Evolutionary conservation across 805 yeast species (phyloP), one percentile per base, ranked within the genome.

Genomic region (Barnettozyma salicaria): DNA sequence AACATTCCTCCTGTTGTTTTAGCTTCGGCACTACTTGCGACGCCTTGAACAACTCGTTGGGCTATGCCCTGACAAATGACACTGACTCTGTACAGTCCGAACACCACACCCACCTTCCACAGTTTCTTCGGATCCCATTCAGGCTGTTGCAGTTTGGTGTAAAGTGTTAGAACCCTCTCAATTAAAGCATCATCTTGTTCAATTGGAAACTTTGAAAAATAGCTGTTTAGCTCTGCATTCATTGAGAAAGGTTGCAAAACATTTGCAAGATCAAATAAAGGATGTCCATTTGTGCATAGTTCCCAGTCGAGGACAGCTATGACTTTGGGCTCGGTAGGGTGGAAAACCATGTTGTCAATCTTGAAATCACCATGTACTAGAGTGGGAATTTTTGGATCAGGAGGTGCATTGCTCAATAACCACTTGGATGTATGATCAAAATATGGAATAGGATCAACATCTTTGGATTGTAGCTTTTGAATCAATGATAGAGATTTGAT

Each of bases 301-400:
- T 77, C 84, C 84, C 84, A 77, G 50, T 77, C 83, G 28, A 77
- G 59, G 3, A 77, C 72, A 0, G 81, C 80, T 33, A 70, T 57
- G 3, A 76, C 74, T 30, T 55, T 52, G 16, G 68, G 67, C 31
- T 66, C 63, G 1, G 66, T 67, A 45, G 76, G 76, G 56, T 80
- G 70, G 59, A 72, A 71, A 23, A 82, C 68, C 44, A 81, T 63
- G 60, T 81, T 67, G 64, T 82, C 80, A 49, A 72, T 64, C 61
- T 78, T 72, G 67, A 71, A 69, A 61, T 78, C 78, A 30, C 89
- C 84, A 45, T 77, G 84, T 26, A 77, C 74, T 39, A 77, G 61
- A 3, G 68, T 59, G 27, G 66, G 59, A 11, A 59, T 50, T 5
- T 57, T 47, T 1, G 76, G 70, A 41, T 72, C 76, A n/a, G 44